A percentile compares a stretch with the other conserved stretches of the same genome.
These are phyloP conservation scores for Cystoderma amianthinum DNA, from an alignment of 768 basidiomycete genomes.

Conservation along the genomic window DNA sequence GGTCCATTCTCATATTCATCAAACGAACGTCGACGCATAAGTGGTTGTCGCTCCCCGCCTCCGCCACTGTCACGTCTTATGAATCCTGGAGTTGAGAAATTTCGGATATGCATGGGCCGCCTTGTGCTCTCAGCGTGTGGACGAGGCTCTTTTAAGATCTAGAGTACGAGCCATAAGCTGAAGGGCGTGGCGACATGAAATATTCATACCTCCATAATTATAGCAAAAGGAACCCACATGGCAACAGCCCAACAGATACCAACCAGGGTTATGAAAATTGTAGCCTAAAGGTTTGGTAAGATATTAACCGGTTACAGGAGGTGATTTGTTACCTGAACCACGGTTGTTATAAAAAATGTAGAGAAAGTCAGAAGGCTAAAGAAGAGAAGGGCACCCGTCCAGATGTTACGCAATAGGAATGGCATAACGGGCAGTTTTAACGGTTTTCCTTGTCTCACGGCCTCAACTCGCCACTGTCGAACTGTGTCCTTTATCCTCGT, in stretches of 20 bases:
- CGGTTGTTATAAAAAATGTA: constrained; percentile 83
- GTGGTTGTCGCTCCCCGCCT: constrained; percentile 47
- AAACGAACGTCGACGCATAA: constrained; percentile 53
- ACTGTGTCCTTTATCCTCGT: constrained; percentile 65
- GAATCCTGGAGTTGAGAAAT: constrained; percentile 40
- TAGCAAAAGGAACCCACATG: constrained; percentile 96
- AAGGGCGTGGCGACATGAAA: no score
- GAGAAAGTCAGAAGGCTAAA: constrained; percentile 76
- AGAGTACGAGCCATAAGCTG: no score
- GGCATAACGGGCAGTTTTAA: constrained; percentile 83
- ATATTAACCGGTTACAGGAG: neutral
- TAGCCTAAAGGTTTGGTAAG: constrained; percentile 42
- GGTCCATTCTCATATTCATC: constrained; percentile 36
- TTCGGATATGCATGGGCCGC: constrained; percentile 45
- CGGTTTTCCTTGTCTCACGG: constrained; percentile 65
- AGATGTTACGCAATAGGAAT: constrained; percentile 87
- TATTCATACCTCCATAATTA: constrained; percentile 85
- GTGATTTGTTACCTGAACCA: constrained; percentile 43
- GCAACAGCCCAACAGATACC: constrained; percentile 97
- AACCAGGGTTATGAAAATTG: constrained; percentile 73
- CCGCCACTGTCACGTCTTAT: constrained; percentile 21
- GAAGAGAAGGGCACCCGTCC: constrained; percentile 81
- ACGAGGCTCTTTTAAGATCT: constrained; percentile 74
- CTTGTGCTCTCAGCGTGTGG: constrained; percentile 13
- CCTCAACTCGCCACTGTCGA: constrained; percentile 79